Percentiles rank a stretch among this genome's conserved stretches.
phyloP scores from a whole-genome alignment of 371 early-diverging fungal species.

The Lichtheimia ornata region DNA sequence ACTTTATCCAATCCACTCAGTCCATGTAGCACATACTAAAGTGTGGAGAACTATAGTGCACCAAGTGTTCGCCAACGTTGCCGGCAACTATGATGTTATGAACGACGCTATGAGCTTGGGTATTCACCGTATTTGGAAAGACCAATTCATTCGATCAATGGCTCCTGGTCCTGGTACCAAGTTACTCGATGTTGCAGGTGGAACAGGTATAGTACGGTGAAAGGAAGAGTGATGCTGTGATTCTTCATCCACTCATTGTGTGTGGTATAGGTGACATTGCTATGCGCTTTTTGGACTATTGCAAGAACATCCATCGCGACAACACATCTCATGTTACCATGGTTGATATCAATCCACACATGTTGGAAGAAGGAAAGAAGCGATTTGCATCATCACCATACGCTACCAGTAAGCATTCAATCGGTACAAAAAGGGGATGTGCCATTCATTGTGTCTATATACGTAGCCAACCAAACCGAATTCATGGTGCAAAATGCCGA shows the following conservation, averaged over 20 bases:
- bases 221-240: no score
- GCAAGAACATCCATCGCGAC: slow-evolving; percentile 68
- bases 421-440: neutral
- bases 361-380: slow-evolving; percentile 89
- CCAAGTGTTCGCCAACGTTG: slow-evolving; percentile 91
- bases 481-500: slow-evolving; percentile 93
- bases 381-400: slow-evolving; percentile 67
- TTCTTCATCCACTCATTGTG: neutral
- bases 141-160: slow-evolving; percentile 54
- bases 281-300: slow-evolving; percentile 86
- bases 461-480: slow-evolving; percentile 56
- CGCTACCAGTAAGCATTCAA: slow-evolving; percentile 53
- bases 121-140: slow-evolving; percentile 20
- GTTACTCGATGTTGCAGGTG: slow-evolving; percentile 96
- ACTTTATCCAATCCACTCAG: slow-evolving; percentile 5
- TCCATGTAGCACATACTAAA: no score
- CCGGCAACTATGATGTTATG: slow-evolving; percentile 94
- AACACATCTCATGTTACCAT: slow-evolving; percentile 79
- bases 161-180: slow-evolving; percentile 85
- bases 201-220: slow-evolving; percentile 69
- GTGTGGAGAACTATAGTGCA: slow-evolving; percentile 56
- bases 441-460: no score
- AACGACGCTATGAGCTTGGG: slow-evolving; percentile 96
- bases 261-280: slow-evolving; percentile 84
- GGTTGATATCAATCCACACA: slow-evolving; percentile 94